Percentiles rank a stretch among this genome's conserved stretches.
Evolutionary conservation across 371 early-diverging fungal genomes (phyloP).

Genomic region (Nematocida sp.): DNA sequence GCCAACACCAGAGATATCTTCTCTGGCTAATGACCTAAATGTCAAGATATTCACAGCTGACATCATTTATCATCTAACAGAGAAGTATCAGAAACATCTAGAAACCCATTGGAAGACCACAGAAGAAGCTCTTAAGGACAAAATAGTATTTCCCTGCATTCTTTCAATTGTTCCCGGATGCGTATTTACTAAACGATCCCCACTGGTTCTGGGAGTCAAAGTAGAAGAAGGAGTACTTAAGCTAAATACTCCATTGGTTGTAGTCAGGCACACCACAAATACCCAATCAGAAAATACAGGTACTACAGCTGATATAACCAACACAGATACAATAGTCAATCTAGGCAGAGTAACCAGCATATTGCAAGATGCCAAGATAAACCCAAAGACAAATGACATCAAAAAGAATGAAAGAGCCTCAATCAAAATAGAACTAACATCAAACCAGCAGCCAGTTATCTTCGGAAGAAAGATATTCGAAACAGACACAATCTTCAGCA

Average conservation of each 20-base stretch:
- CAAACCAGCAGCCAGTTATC: conserved; percentile 77
- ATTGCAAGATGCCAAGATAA: conserved; percentile 82
- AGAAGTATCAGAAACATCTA: conserved; percentile 78
- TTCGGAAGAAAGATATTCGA: conserved; percentile 90
- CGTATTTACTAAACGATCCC: conserved; percentile 87
- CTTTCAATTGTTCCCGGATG: conserved; percentile 84
- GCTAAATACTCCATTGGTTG: conserved; percentile 86
- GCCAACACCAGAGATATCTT: conserved; percentile 85
- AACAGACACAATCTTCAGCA: conserved; percentile 68
- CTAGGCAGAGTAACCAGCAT: conserved; percentile 89
- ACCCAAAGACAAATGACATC: conserved; percentile 72
- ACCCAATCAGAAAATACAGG: too few relatives aligned
- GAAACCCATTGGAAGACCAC: conserved; percentile 72
- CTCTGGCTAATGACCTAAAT: conserved; percentile 80
- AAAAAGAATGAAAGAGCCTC: conserved; percentile 76
- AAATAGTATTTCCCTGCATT: conserved; percentile 88
- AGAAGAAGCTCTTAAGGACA: conserved; percentile 75
- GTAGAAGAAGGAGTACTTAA: conserved; percentile 83
- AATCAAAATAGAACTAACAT: conserved; percentile 82
- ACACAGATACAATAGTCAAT: too few relatives aligned
- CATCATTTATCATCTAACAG: conserved; percentile 98
- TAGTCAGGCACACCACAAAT: conserved; percentile 70
- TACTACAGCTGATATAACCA: too few relatives aligned
- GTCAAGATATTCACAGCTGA: conserved; percentile 89
- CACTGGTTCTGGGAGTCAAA: conserved; percentile 92